A percentile compares a stretch with the other conserved stretches of the same genome.
These are phyloP conservation scores for Tillandsia leiboldiana DNA, from an alignment of 176 grass and related monocot genomes.

Conservation along the genomic window DNA sequence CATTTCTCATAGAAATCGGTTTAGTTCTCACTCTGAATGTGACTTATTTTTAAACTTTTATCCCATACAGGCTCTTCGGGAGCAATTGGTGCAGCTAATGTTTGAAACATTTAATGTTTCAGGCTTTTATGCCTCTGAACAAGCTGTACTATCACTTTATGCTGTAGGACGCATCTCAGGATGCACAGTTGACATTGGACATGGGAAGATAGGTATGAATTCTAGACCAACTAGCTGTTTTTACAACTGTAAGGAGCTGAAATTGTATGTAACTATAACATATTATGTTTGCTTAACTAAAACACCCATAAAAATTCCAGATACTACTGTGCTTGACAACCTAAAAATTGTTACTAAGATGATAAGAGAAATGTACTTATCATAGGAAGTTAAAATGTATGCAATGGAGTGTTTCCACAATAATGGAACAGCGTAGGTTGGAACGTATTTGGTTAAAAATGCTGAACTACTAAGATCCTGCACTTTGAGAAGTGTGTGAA, in stretches of 20 bases:
- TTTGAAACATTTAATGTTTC: constrained; percentile 98
- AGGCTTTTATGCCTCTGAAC: constrained; percentile 97
- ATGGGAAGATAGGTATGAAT: constrained; percentile 89
- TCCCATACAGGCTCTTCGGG: constrained; percentile 56
- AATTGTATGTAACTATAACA: background rate
- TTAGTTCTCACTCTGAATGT: background rate
- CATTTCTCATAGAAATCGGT: background rate
- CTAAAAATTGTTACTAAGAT: background rate
- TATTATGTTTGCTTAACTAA: background rate
- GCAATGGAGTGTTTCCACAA: background rate
- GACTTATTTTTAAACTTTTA: background rate
- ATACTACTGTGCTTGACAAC: background rate
- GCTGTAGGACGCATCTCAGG: constrained; percentile 92
- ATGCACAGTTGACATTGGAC: constrained; percentile 91
- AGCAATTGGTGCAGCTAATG: constrained; percentile 88
- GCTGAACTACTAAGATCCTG: too few species aligned
- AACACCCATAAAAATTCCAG: background rate
- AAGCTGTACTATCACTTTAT: constrained; percentile 95
- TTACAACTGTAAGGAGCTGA: background rate
- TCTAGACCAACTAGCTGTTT: background rate
- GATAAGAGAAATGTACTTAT: background rate
- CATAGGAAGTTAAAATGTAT: background rate
- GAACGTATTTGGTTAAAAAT: too few species aligned
- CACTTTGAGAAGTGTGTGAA: too few species aligned
- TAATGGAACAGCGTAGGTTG: too few species aligned